A percentile compares a stretch with the other conserved stretches of the same genome.
These are phyloP conservation scores for Cymbidium sinense DNA, from an alignment of 106 monocot genomes.

Conservation along the genomic window DNA sequence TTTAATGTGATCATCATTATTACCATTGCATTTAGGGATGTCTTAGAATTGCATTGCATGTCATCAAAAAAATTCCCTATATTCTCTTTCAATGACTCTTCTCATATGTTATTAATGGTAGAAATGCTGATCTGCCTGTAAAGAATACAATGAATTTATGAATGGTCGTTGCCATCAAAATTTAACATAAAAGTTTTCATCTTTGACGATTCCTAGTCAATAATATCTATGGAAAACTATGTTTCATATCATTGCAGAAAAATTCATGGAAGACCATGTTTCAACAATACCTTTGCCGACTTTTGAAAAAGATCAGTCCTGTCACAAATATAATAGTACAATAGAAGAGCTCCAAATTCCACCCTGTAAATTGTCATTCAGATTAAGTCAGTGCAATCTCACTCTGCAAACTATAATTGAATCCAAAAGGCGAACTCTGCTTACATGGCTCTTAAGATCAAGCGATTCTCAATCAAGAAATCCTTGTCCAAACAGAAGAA, in stretches of 20 bases:
- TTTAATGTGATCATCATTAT: no score
- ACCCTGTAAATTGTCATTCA: constrained; percentile 29
- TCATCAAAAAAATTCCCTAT: no score
- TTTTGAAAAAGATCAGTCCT: constrained; percentile 62
- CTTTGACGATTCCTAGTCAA: not conserved
- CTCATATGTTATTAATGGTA: no score
- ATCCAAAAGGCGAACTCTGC: constrained; percentile 5
- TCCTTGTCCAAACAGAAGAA: constrained; percentile 50
- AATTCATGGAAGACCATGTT: not conserved
- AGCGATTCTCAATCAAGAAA: constrained; percentile 52
- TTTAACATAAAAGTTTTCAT: not conserved
- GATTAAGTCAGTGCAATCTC: constrained; percentile 1
- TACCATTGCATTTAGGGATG: no score
- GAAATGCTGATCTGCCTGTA: no score
- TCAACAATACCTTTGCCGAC: constrained; percentile 44
- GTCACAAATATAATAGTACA: constrained; percentile 62
- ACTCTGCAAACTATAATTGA: not conserved
- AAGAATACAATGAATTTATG: not conserved
- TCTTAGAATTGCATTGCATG: not conserved
- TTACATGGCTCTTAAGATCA: constrained; percentile 61
- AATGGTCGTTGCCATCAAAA: not conserved
- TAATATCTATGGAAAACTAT: not conserved
- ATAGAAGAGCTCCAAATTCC: constrained; percentile 55
- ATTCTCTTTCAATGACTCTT: no score
- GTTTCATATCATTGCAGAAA: not conserved